These are phyloP conservation scores for Claviceps sp. DNA, from an alignment of 2,329 filamentous ascomycete genomes.

Conservation along the genomic window DNA sequence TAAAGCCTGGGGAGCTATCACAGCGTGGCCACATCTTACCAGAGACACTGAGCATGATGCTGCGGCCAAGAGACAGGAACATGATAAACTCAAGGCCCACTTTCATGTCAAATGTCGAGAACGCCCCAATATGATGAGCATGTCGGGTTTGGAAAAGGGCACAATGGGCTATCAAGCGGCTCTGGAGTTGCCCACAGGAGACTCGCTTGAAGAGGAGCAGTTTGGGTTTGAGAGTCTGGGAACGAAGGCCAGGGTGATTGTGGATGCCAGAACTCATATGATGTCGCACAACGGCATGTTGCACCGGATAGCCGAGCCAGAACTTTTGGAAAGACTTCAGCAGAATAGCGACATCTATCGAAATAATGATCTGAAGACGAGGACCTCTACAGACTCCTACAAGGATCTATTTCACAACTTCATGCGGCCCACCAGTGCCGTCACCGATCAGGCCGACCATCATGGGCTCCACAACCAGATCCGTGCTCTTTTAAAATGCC, in stretches of 20 bases:
- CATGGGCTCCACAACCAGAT: constrained; percentile 58
- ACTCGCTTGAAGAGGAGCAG: constrained; percentile 49
- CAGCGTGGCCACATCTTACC: constrained; percentile 50
- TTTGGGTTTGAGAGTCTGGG: constrained; percentile 44
- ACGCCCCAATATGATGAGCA: constrained; percentile 58
- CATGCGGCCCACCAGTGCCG: constrained; percentile 41
- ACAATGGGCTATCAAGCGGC: constrained; percentile 57
- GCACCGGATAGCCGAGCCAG: constrained; percentile 41
- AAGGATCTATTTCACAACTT: constrained; percentile 48
- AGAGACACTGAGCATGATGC: constrained; percentile 33
- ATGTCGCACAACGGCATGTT: constrained; percentile 39
- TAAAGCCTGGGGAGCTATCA: constrained; percentile 48
- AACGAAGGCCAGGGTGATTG: constrained; percentile 38
- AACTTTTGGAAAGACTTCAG: constrained; percentile 44
- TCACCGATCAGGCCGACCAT: constrained; percentile 43
- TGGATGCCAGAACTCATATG: constrained; percentile 44
- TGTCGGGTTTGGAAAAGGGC: constrained; percentile 57
- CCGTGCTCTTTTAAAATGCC: constrained; percentile 49
- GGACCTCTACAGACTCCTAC: constrained; percentile 43
- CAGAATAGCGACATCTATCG: constrained; percentile 43
- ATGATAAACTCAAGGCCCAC: constrained; percentile 36
- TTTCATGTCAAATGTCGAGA: constrained; percentile 47
- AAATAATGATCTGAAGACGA: constrained; percentile 35
- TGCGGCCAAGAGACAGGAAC: constrained; percentile 26
- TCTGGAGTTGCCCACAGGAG: constrained; percentile 50